Conservation (phyloP, 108 stramenopile genomes). For the Discostella stelligeroides region DNA sequence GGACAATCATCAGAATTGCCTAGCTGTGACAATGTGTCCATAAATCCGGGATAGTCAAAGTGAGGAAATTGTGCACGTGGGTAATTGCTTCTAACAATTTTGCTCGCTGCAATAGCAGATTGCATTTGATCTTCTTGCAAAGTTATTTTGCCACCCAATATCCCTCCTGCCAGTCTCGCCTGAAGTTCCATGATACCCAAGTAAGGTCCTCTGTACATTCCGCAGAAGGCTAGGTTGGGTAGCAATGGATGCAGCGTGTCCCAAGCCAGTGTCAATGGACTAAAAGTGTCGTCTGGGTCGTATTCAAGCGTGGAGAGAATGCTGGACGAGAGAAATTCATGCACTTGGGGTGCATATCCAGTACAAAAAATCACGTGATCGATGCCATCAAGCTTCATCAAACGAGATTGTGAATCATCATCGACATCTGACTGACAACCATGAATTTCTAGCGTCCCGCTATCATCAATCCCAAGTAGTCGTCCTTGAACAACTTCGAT, state of each 20-base stretch:
- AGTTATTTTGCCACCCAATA: slow-evolving; percentile 41
- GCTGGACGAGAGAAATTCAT: slow-evolving; percentile 35
- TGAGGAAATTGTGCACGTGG: slow-evolving; percentile 73
- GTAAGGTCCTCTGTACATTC: slow-evolving; percentile 76
- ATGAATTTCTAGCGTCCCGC: slow-evolving; percentile 29
- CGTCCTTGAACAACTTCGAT: slow-evolving; percentile 60
- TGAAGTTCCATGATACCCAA: slow-evolving; percentile 73
- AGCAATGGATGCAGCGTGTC: slow-evolving; percentile 64
- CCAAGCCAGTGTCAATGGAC: slow-evolving; percentile 55
- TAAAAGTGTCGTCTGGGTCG: slow-evolving; percentile 50
- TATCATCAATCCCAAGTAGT: slow-evolving; percentile 42
- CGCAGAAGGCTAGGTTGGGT: slow-evolving; percentile 64
- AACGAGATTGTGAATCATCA: slow-evolving; percentile 1
- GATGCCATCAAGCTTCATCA: slow-evolving; percentile 30
- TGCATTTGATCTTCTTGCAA: slow-evolving; percentile 23
- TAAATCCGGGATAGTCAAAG: slow-evolving; percentile 59
- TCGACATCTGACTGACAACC: not conserved
- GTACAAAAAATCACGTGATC: slow-evolving; percentile 62
- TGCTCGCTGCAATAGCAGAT: slow-evolving; percentile 42
- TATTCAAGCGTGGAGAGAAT: slow-evolving; percentile 59
- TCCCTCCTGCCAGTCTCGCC: slow-evolving; percentile 55
- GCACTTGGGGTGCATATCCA: slow-evolving; percentile 53
- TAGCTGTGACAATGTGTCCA: slow-evolving; percentile 57
- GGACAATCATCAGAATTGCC: slow-evolving; percentile 21
- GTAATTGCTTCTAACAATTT: slow-evolving; percentile 45